These are phyloP conservation scores for Pouteria campechiana DNA, from an alignment of 179 eudicot species.

Conservation along the genomic window DNA sequence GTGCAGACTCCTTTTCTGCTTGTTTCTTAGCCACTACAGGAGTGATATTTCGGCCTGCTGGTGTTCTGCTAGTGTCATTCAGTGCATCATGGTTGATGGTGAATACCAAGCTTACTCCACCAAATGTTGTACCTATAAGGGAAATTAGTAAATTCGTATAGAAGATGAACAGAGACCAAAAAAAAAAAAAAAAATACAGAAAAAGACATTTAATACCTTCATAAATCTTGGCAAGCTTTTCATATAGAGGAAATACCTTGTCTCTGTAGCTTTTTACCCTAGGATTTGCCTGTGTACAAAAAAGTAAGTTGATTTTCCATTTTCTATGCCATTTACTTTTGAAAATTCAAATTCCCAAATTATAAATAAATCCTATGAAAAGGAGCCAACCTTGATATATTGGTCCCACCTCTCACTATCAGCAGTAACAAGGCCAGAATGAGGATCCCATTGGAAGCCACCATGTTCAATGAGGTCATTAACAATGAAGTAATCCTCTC, in stretches of 20 bases:
- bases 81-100: not conserved
- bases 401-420: not conserved
- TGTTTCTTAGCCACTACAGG: not conserved
- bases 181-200: too few relatives aligned
- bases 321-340: too few relatives aligned
- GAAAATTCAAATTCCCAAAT: not conserved
- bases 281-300: not conserved
- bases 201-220: not conserved
- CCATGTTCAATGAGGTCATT: not conserved
- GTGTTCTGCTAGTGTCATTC: not conserved
- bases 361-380: too few relatives aligned
- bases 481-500: not conserved
- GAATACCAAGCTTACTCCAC: not conserved
- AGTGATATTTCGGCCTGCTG: not conserved
- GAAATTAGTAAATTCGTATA: too few relatives aligned
- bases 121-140: too few relatives aligned
- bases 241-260: not conserved
- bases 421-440: not conserved
- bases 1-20: not conserved
- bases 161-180: too few relatives aligned
- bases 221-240: not conserved
- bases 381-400: not conserved
- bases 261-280: not conserved
- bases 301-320: not conserved
- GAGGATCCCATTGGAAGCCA: not conserved